phyloP scores from a whole-genome alignment of 2,329 filamentous ascomycete species.

The Cadophora gregata region DNA sequence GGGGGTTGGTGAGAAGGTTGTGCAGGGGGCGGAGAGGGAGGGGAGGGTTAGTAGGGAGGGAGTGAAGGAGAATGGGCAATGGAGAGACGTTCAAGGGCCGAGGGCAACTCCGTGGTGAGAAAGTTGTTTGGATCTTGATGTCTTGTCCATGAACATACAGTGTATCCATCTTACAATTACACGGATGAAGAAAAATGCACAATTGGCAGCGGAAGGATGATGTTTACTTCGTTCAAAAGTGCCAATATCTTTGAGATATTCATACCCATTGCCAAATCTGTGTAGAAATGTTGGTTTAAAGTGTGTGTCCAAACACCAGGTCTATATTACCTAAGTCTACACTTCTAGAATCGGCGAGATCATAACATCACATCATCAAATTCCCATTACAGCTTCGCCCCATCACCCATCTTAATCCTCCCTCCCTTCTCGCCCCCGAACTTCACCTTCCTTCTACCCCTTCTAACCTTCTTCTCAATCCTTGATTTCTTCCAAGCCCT shows the following conservation, averaged over 20 bases:
- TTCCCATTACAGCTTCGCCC: not conserved
- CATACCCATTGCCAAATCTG: not conserved
- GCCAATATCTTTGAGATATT: no score
- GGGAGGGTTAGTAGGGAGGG: conserved; percentile 31
- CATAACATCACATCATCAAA: not conserved
- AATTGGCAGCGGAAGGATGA: not conserved
- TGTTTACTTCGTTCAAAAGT: not conserved
- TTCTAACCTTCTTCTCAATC: conserved; percentile 35
- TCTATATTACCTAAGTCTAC: not conserved
- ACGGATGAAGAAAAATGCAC: not conserved
- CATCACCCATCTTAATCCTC: conserved; percentile 6
- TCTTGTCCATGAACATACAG: not conserved
- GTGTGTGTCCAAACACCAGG: not conserved
- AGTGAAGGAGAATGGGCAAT: conserved; percentile 41
- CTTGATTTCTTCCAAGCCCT: conserved; percentile 53
- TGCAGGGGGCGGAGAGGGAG: conserved; percentile 32
- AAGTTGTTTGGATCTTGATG: not conserved
- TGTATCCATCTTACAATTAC: not conserved
- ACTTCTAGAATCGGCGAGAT: not conserved
- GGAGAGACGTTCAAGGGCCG: conserved; percentile 42
- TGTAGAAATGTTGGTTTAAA: not conserved
- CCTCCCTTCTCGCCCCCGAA: not conserved
- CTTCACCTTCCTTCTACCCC: conserved; percentile 3
- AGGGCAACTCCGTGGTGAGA: conserved; percentile 42
- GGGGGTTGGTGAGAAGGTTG: conserved; percentile 36